phyloP scores from a whole-genome alignment of 2,329 filamentous ascomycete species.

The Sarocladium kiliense region DNA sequence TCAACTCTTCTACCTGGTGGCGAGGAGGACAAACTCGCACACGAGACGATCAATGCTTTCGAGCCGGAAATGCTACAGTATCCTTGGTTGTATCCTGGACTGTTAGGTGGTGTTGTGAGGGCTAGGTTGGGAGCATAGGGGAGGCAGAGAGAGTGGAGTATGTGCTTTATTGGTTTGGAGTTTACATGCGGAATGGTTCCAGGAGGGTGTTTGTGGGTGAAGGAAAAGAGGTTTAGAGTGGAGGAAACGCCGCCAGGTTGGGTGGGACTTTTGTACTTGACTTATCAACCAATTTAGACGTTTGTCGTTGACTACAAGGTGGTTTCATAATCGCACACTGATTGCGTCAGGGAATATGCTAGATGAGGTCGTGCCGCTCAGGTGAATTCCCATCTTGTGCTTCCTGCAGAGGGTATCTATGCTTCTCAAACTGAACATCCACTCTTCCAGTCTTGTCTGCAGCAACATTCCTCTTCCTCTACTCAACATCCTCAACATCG shows the following conservation, averaged over 20 bases:
- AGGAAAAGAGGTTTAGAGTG: neutral
- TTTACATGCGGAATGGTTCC: neutral
- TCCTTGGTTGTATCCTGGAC: conserved; percentile 81
- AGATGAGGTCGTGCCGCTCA: too few relatives aligned
- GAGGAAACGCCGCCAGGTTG: neutral
- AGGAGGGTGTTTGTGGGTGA: neutral
- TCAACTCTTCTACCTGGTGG: conserved; percentile 63
- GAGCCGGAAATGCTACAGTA: conserved; percentile 90
- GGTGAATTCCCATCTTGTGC: neutral
- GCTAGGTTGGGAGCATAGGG: conserved; percentile 61
- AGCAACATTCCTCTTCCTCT: conserved; percentile 13
- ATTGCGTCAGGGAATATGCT: too few relatives aligned
- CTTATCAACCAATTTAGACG: neutral
- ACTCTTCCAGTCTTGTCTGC: neutral
- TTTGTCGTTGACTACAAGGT: too few relatives aligned
- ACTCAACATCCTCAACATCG: neutral
- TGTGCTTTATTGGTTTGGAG: neutral
- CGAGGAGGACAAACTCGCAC: conserved; percentile 58
- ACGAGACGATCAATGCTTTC: conserved; percentile 76
- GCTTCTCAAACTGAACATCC: neutral
- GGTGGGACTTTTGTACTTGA: neutral
- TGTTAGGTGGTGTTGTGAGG: conserved; percentile 72
- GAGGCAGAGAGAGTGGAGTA: neutral
- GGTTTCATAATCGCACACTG: too few relatives aligned
- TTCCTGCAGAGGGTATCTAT: conserved; percentile 11